Evolutionary conservation across 2,329 filamentous ascomycete species (phyloP), one percentile per base, ranked within the genome.

Genomic region (Trichophaea hybrida): DNA sequence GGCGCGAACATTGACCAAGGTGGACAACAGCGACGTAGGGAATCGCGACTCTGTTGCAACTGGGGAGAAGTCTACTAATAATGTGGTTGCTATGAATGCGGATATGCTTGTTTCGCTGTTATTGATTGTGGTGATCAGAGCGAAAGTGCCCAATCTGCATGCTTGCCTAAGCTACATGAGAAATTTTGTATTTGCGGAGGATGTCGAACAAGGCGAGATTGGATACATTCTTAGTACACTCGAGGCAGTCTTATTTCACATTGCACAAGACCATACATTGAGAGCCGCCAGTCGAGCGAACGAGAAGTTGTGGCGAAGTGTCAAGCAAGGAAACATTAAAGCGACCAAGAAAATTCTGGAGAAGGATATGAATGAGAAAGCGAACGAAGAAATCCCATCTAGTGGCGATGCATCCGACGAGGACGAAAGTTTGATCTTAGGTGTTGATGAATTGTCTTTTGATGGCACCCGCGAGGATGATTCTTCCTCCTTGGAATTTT

Each of bases 171-270:
- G 86, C n/a, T 98, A 97, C 71, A 95, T 97, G 78, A 86, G 91
- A 48, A 88, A 94, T 69, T 98, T 96, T 70, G 93, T 96, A 66
- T 98, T 95, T 72, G 90, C 95, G 55, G 93, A 97, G 68, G 93
- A 98, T 73, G 89, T 98, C 6, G 93, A 98, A 66, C 94, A 83
- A 62, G 93, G 93, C 53, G 93, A 98, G 73, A 85, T 94, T 76
- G 93, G 93, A 6, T 98, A 98, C 72, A 90, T 91, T 0, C 73
- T 98, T 55, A 97, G 91, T 72, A 98, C 93, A 0, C 88, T 97
- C 61, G 93, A 98, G 72, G 93, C 89, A 5, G 93, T 98, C 0
- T 73, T 98, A 37, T 83, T 88, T 1, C 97, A 98, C 70, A 79
- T 98, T 2, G 80, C 84, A 6, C 80, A 83, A 62, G 90, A 94